Evolutionary conservation across 768 basidiomycete genomes (phyloP).

Genomic region (Leccinum longicurvipes): DNA sequence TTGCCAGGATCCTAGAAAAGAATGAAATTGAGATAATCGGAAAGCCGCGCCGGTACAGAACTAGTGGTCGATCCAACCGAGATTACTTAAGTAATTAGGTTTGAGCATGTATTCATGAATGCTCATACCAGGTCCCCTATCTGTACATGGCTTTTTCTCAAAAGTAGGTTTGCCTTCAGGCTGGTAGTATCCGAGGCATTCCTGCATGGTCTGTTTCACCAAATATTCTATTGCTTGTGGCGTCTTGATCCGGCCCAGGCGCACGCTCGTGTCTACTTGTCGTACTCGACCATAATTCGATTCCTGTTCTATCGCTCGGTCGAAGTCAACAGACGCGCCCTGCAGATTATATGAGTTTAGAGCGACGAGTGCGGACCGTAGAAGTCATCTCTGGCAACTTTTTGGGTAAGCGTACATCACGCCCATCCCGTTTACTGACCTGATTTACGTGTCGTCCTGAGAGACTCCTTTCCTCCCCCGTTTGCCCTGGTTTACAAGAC

Average conservation of each 20-base stretch:
- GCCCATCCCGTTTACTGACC: background rate
- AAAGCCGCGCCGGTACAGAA: too few relatives aligned
- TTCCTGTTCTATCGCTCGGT: conserved; percentile 16
- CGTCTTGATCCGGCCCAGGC: conserved; percentile 4
- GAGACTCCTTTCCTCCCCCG: background rate
- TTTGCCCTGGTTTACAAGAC: too few relatives aligned
- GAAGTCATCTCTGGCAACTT: too few relatives aligned
- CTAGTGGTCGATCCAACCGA: too few relatives aligned
- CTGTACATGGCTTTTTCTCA: too few relatives aligned
- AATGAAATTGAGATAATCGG: too few relatives aligned
- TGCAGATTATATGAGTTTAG: conserved; percentile 18
- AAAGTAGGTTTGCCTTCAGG: too few relatives aligned
- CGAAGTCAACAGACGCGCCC: conserved; percentile 18
- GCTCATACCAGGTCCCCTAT: too few relatives aligned
- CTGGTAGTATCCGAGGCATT: conserved; percentile 20
- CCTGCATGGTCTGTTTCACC: conserved; percentile 27
- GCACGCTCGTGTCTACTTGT: background rate
- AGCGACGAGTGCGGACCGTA: conserved; percentile 7
- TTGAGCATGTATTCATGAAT: too few relatives aligned
- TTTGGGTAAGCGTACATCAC: too few relatives aligned
- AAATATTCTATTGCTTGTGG: conserved; percentile 19
- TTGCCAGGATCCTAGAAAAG: too few relatives aligned
- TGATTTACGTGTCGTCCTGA: background rate
- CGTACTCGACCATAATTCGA: conserved; percentile 16
- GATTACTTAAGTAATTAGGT: too few relatives aligned